Percentiles rank a stretch among this genome's conserved stretches.
phyloP scores from a whole-genome alignment of 2,329 filamentous ascomycete species.

The Paraphoma chrysanthemicola region DNA sequence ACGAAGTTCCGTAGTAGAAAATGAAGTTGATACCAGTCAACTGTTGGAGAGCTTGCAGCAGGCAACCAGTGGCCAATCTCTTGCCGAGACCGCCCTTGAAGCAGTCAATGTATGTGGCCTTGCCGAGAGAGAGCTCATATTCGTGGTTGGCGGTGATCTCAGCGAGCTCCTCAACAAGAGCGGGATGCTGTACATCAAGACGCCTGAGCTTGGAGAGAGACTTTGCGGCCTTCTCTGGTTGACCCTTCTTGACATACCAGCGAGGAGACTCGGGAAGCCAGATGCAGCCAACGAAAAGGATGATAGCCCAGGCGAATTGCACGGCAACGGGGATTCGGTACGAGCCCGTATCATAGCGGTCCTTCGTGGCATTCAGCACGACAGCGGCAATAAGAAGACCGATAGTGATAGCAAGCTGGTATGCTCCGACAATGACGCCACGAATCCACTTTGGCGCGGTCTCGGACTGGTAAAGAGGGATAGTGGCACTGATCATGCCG shows the following conservation, averaged over 20 bases:
- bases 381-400: slow-evolving; percentile 72
- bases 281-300: slow-evolving; percentile 66
- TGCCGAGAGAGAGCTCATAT: slow-evolving; percentile 70
- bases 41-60: slow-evolving; percentile 80
- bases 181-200: slow-evolving; percentile 64
- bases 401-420: slow-evolving; percentile 76
- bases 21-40: slow-evolving; percentile 62
- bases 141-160: slow-evolving; percentile 75
- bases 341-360: slow-evolving; percentile 65
- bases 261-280: slow-evolving; percentile 80
- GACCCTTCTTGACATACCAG: slow-evolving; percentile 69
- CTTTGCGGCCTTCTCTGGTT: slow-evolving; percentile 69
- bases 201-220: slow-evolving; percentile 68
- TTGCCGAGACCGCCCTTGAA: slow-evolving; percentile 59
- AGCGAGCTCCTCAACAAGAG: slow-evolving; percentile 67
- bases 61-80: slow-evolving; percentile 75
- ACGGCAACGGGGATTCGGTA: slow-evolving; percentile 80
- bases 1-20: slow-evolving; percentile 52
- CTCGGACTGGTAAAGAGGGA: slow-evolving; percentile 76
- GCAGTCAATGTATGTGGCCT: slow-evolving; percentile 53
- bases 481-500: slow-evolving; percentile 49
- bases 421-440: slow-evolving; percentile 72
- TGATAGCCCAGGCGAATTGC: slow-evolving; percentile 75
- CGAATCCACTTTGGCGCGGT: slow-evolving; percentile 78
- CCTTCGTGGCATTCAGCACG: slow-evolving; percentile 68